These are phyloP conservation scores for Suhomyces choctaworum DNA, from an alignment of 1,139 yeast genomes.

Conservation along the genomic window DNA sequence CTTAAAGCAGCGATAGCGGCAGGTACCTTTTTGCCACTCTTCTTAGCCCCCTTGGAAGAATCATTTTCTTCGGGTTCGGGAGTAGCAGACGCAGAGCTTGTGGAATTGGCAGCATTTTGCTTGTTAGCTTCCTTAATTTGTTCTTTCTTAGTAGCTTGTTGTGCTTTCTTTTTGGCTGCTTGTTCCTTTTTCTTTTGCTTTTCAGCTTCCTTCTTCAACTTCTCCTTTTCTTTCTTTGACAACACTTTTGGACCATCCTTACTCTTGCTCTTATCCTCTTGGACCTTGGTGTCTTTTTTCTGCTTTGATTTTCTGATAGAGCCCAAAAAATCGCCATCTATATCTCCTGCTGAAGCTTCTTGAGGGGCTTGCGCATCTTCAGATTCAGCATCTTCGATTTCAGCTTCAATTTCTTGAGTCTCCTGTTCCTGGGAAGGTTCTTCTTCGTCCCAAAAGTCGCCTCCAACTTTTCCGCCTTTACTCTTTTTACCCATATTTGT, in stretches of 20 bases:
- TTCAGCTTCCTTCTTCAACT: conserved; percentile 95
- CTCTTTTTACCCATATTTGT: conserved; percentile 46
- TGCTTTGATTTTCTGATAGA: conserved; percentile 78
- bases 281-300: conserved; percentile 65
- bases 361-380: conserved; percentile 28
- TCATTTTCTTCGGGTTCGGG: conserved; percentile 27
- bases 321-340: conserved; percentile 71
- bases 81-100: conserved; percentile 29
- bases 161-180: conserved; percentile 79
- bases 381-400: conserved; percentile 19
- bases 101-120: conserved; percentile 53
- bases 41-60: conserved; percentile 33
- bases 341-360: conserved; percentile 47
- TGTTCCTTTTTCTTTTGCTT: conserved; percentile 90
- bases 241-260: conserved; percentile 70
- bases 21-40: conserved; percentile 68
- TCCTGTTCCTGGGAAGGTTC: conserved; percentile 63
- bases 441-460: conserved; percentile 83
- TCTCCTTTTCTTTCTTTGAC: conserved; percentile 96
- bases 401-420: conserved; percentile 50
- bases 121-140: conserved; percentile 66
- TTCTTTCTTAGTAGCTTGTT: conserved; percentile 59
- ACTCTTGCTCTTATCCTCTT: conserved; percentile 46
- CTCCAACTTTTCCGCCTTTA: conserved; percentile 51
- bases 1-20: conserved; percentile 80